phyloP scores from a whole-genome alignment of 257 asterid genomes.

The Plantago major region DNA sequence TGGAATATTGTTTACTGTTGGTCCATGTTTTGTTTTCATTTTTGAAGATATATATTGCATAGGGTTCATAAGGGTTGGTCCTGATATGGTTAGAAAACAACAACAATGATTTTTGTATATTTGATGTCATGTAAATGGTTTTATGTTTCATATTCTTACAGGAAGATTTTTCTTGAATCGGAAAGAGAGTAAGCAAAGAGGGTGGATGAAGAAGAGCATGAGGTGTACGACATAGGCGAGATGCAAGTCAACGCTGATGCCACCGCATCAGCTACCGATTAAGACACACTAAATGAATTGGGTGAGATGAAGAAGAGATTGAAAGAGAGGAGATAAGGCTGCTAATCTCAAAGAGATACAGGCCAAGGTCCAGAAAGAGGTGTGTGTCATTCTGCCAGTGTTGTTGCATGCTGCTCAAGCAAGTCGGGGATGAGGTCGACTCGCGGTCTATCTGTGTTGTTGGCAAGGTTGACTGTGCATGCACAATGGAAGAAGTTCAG shows the following conservation, averaged over 20 bases:
- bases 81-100: too few relatives aligned
- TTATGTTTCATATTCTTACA: too few relatives aligned
- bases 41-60: too few relatives aligned
- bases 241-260: constrained; percentile 55
- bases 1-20: too few relatives aligned
- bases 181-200: constrained; percentile 15
- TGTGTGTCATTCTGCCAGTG: constrained; percentile 59
- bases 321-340: constrained; percentile 68
- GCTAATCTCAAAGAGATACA: constrained; percentile 63
- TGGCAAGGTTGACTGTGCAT: constrained; percentile 98
- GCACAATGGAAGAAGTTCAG: constrained; percentile 98
- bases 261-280: constrained; percentile 50
- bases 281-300: constrained; percentile 56
- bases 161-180: too few relatives aligned
- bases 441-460: constrained; percentile 79
- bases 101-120: too few relatives aligned
- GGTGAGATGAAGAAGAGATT: constrained; percentile 68
- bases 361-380: constrained; percentile 66
- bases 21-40: too few relatives aligned
- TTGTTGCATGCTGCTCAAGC: constrained; percentile 80
- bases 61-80: too few relatives aligned
- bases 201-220: constrained; percentile 71
- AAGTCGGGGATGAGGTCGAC: constrained; percentile 78
- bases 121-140: too few relatives aligned
- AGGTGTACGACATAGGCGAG: constrained; percentile 57